Evolutionary conservation across 2,329 filamentous ascomycete genomes (phyloP), one percentile per base, ranked within the genome.

Genomic region (Penicillium sclerotigenum): DNA sequence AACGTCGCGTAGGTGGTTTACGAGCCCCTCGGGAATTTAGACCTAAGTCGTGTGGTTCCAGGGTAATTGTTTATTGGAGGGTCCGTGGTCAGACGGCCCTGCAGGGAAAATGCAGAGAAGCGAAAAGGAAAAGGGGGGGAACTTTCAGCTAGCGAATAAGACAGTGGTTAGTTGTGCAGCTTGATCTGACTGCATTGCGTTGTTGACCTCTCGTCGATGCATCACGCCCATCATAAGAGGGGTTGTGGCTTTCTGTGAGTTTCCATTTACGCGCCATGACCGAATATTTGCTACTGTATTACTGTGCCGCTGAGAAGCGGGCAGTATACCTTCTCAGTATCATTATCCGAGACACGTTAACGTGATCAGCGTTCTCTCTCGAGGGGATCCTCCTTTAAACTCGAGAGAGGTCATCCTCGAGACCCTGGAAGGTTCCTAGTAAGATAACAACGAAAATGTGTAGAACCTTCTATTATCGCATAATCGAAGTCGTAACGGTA

Each of bases 31-130:
- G 31, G 31, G 14, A 33, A 33, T 16, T 33, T 16, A 33, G 13
- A 33, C 13, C 29, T 2, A 33, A 33, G 13, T 16, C 31, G 31
- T 33, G 40, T 52, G 53, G 26, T 20, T 46, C 5, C 26, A 46
- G 43, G 28, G 11, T 16, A 16, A 7, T 13, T 20, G 4, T 31
- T 40, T n/a, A 52, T 46, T 34, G 40, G 53, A 45, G 24, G 14
- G 4, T 6, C 0, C 31, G 11, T 29, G 22, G 40, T 34, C 47
- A 34, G 24, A 46, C 26, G 16, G 31, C 16, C 31, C 34, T 55
- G 53, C 53, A 55, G 22, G 40, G 53, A 52, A 52, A 20, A 52
- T 34, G 40, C 34, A 52, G 33, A 52, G 53, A 55, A 55, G 47
- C 31, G 50, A 11, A 3, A 43, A 26, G 14, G 46, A 54, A 43